Conservation (phyloP, 2,329 filamentous ascomycete species). For the Endoconidiophora polonica region DNA sequence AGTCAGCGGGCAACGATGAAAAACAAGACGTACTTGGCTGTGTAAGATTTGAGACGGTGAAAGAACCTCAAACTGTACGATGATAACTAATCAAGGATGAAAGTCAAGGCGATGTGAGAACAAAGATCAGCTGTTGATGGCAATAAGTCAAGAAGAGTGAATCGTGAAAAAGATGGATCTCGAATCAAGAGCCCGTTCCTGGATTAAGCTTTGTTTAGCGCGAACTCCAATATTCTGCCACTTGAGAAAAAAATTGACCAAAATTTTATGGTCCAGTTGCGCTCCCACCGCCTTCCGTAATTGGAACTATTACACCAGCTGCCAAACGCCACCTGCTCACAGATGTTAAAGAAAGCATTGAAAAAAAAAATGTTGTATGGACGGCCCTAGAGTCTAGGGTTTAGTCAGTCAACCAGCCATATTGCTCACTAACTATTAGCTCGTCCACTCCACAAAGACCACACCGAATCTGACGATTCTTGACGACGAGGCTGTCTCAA, state of each 20-base stretch:
- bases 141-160: neutral
- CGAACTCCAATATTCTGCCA: constrained; percentile 11
- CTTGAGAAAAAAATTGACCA: constrained; percentile 9
- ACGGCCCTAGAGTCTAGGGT: too few species aligned
- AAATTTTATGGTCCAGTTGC: constrained; percentile 14
- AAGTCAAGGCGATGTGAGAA: neutral
- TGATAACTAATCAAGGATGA: neutral
- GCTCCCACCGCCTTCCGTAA: constrained; percentile 10
- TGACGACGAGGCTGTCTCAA: constrained; percentile 9
- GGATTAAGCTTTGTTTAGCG: constrained; percentile 7
- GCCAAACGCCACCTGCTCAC: neutral
- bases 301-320: neutral
- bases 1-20: neutral
- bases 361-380: too few species aligned
- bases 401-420: too few species aligned
- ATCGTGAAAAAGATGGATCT: neutral
- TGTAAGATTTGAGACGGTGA: neutral
- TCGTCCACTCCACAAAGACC: too few species aligned
- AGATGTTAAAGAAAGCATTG: too few species aligned
- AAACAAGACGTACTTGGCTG: neutral
- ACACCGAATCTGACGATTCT: constrained; percentile 5
- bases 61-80: too few species aligned
- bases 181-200: neutral
- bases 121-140: neutral
- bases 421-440: too few species aligned